phyloP scores from a whole-genome alignment of 2,329 filamentous ascomycete genomes.

The Ceratocystis variospora region DNA sequence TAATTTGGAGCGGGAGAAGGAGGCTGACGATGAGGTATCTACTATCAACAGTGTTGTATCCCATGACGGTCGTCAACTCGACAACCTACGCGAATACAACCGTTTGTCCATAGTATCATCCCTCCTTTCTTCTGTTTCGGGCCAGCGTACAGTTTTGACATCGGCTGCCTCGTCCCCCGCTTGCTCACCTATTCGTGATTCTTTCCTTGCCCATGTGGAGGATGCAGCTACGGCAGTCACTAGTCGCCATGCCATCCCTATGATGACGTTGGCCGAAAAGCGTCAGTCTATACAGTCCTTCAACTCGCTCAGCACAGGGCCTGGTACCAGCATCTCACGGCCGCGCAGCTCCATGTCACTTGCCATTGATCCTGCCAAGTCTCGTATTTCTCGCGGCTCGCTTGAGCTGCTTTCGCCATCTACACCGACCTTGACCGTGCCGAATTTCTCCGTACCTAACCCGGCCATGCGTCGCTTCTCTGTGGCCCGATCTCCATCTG shows the following conservation, averaged over 20 bases:
- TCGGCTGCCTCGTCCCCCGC: conserved; percentile 45
- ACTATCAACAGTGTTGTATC: conserved; percentile 44
- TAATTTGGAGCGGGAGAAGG: conserved; percentile 18
- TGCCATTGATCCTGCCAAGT: conserved; percentile 26
- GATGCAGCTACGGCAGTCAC: conserved; percentile 27
- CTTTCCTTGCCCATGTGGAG: conserved; percentile 30
- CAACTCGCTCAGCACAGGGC: conserved; percentile 19
- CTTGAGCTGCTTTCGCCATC: not conserved
- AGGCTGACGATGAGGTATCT: conserved; percentile 38
- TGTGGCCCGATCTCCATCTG: conserved; percentile 12
- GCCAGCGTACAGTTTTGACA: conserved; percentile 45
- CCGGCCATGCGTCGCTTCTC: conserved; percentile 13
- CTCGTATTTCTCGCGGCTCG: conserved; percentile 6
- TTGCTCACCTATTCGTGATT: conserved; percentile 41
- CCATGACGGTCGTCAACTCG: conserved; percentile 44
- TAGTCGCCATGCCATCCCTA: conserved; percentile 31
- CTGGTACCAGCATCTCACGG: conserved; percentile 28
- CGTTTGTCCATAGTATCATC: conserved; percentile 48
- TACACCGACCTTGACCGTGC: not conserved
- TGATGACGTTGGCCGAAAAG: conserved; percentile 31
- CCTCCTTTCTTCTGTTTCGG: conserved; percentile 33
- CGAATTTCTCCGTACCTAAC: conserved; percentile 19
- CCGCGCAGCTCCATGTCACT: conserved; percentile 32
- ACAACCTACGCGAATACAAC: conserved; percentile 43
- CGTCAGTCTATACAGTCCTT: conserved; percentile 39